Evolutionary conservation across 805 yeast species (phyloP), one percentile per base, ranked within the genome.

Genomic region (Metschnikowia lochheadii): DNA sequence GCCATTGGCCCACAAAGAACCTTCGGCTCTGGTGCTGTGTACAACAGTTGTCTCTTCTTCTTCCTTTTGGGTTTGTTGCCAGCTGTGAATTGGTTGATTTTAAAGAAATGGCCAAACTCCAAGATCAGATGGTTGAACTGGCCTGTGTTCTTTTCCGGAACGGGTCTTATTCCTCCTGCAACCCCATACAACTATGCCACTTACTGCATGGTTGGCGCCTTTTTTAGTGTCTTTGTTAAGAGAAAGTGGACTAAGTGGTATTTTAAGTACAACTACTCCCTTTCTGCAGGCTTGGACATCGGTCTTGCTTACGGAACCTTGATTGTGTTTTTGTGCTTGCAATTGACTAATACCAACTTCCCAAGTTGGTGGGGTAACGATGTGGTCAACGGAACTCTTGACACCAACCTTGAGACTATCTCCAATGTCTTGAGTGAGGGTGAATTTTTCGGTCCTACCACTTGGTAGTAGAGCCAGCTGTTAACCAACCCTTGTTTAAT

Each of bases 151-250:
- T 73, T 73, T 63, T 63, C 72, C 14, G 78, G 77, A 57, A 68
- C 76, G n/a, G 84, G 83, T 41, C 73, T 75, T 56, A 80, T 84
- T 58, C 91, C 92, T 14, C 91, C 92, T 39, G 85, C 87, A 36
- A 83, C 89, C 4, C 82, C 87, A 29, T 84, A 83, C 64, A 83
- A 82, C 63, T 83, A 82, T 64, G 75, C 79, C 32, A 66, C 81
- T 6, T 84, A 78, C 69, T 77, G 82, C 39, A 63, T 72, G 34
- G 67, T 65, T 38, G 70, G 69, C 6, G 54, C 65, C 56, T 56
- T 60, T 49, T 72, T 73, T 53, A 70, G 73, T 34, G 71, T 66
- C 63, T 71, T 62, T 55, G 57, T 73, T 50, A 73, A 72, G 65
- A 68, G 61, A 52, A 67, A 60, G 54, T 73, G 64, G 63, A 69